Conservation (phyloP, 768 basidiomycete genomes). For the Lentinula raphanica region DNA sequence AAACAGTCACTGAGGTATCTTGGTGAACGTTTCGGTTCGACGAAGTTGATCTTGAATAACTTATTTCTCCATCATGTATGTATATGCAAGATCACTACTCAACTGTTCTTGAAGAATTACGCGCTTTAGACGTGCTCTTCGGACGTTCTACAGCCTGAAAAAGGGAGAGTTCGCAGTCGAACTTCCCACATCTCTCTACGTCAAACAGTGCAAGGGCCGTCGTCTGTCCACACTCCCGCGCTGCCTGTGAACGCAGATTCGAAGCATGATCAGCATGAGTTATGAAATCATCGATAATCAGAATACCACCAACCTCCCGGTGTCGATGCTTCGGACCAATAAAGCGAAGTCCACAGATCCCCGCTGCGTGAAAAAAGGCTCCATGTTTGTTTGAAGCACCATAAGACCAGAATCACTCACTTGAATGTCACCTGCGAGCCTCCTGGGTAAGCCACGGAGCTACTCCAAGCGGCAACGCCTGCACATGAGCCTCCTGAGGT, state of each 20-base stretch:
- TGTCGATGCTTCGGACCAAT: neutral
- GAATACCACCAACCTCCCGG: slow-evolving; percentile 1
- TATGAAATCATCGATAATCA: neutral
- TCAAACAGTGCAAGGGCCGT: neutral
- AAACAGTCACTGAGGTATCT: no score
- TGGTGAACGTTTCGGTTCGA: no score
- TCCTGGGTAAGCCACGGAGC: slow-evolving; percentile 1
- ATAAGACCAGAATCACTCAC: neutral
- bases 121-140: no score
- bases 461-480: neutral
- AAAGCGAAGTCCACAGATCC: neutral
- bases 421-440: slow-evolving; percentile 3
- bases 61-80: no score
- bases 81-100: no score
- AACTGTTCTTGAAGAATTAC: no score
- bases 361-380: neutral
- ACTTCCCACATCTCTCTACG: neutral
- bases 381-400: neutral
- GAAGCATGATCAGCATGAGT: neutral
- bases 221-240: slow-evolving; percentile 2
- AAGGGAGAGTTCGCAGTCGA: neutral
- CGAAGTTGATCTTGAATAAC: no score
- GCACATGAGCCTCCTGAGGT: slow-evolving; percentile 4
- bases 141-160: neutral
- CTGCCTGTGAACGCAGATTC: neutral